A percentile compares a stretch with the other conserved stretches of the same genome.
Conservation (phyloP, 768 basidiomycete genomes). For the Xerocomus spinulosus region DNA sequence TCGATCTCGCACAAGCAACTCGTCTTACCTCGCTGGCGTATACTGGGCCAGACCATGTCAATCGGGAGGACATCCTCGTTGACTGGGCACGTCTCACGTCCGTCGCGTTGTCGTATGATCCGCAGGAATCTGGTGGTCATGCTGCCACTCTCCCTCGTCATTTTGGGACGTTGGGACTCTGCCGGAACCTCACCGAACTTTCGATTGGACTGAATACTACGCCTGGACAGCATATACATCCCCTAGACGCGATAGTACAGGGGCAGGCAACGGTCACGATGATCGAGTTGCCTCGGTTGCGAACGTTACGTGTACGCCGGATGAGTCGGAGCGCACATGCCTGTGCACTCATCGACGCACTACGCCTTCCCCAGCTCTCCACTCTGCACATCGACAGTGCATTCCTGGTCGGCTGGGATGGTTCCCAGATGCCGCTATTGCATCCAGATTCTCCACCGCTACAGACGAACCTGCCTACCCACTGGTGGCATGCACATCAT, state of each 20-base stretch:
- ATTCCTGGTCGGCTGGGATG: constrained; percentile 15
- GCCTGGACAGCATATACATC: constrained; percentile 12
- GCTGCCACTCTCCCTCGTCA: constrained; percentile 18
- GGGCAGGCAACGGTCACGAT: neutral
- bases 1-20: constrained; percentile 17
- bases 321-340: constrained; percentile 16
- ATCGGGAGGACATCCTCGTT: constrained; percentile 20
- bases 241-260: constrained; percentile 5
- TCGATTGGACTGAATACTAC: constrained; percentile 20
- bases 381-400: constrained; percentile 21
- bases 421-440: neutral
- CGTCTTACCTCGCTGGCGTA: constrained; percentile 21
- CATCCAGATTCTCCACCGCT: constrained; percentile 10
- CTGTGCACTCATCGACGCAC: constrained; percentile 15
- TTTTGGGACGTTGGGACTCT: constrained; percentile 12
- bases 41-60: constrained; percentile 22
- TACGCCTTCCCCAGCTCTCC: constrained; percentile 21
- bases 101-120: constrained; percentile 21
- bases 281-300: constrained; percentile 18
- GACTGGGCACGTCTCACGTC: constrained; percentile 24
- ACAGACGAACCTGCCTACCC: neutral
- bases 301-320: constrained; percentile 22
- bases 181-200: constrained; percentile 19
- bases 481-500: constrained; percentile 22
- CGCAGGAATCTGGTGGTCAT: constrained; percentile 24